These are phyloP conservation scores for Yamadazyma triangularis DNA, from an alignment of 1,139 yeast species.

Conservation along the genomic window DNA sequence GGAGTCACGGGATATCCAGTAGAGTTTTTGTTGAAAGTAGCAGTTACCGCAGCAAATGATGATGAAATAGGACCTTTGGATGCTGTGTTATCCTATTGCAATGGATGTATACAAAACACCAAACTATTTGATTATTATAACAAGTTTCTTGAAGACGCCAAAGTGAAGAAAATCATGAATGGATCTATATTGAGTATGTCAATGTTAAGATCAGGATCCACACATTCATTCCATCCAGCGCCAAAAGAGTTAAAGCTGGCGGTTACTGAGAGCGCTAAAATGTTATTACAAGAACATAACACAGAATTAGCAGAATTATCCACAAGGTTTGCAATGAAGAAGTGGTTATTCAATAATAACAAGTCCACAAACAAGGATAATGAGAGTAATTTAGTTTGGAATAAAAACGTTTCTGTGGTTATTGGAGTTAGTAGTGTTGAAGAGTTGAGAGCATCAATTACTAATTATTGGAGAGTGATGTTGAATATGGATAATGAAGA, in stretches of 20 bases:
- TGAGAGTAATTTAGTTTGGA: constrained; percentile 16
- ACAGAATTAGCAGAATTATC: constrained; percentile 79
- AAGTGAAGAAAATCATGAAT: constrained; percentile 56
- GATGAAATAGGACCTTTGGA: constrained; percentile 54
- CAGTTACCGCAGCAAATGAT: constrained; percentile 28
- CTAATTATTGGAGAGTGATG: constrained; percentile 50
- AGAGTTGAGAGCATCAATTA: constrained; percentile 64
- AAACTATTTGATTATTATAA: constrained; percentile 45
- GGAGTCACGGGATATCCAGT: constrained; percentile 92
- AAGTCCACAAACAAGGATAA: constrained; percentile 2
- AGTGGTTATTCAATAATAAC: constrained; percentile 42
- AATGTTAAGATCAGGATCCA: constrained; percentile 59
- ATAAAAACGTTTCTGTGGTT: constrained; percentile 54
- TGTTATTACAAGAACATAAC: constrained; percentile 31
- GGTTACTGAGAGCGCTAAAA: constrained; percentile 51
- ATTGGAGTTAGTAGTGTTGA: constrained; percentile 63
- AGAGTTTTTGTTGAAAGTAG: constrained; percentile 52
- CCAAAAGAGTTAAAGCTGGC: constrained; percentile 49
- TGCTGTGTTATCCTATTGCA: constrained; percentile 72
- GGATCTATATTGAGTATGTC: constrained; percentile 93
- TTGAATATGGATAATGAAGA: constrained; percentile 24
- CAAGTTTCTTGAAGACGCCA: constrained; percentile 49
- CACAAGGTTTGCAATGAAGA: constrained; percentile 64
- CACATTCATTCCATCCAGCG: constrained; percentile 83
- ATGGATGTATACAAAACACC: constrained; percentile 79